Conservation (phyloP, 208 protist species). For the Endotrypanum monterogeii region DNA sequence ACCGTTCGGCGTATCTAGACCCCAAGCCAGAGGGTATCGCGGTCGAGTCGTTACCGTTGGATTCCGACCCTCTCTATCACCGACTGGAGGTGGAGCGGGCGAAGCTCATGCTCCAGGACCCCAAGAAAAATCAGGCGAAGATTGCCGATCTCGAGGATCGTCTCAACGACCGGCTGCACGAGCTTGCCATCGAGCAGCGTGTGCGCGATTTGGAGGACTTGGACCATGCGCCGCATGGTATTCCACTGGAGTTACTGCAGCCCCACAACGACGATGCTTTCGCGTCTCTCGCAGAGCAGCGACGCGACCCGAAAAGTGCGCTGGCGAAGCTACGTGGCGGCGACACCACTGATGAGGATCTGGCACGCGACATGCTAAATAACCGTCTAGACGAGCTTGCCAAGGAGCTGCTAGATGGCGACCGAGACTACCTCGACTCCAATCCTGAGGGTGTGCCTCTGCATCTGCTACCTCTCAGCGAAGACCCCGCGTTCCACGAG, state of each 20-base stretch:
- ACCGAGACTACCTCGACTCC: slow-evolving; percentile 58
- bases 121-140: slow-evolving; percentile 54
- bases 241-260: slow-evolving; percentile 61
- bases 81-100: slow-evolving; percentile 78
- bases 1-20: slow-evolving; percentile 61
- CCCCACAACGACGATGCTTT: slow-evolving; percentile 69
- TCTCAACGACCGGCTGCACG: slow-evolving; percentile 75
- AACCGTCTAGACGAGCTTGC: slow-evolving; percentile 65
- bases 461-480: slow-evolving; percentile 55
- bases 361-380: slow-evolving; percentile 44
- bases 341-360: slow-evolving; percentile 18
- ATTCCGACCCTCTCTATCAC: slow-evolving; percentile 62
- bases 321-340: slow-evolving; percentile 36
- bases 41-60: slow-evolving; percentile 52
- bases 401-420: slow-evolving; percentile 49
- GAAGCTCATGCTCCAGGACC: slow-evolving; percentile 67
- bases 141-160: slow-evolving; percentile 69
- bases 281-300: slow-evolving; percentile 43
- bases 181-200: slow-evolving; percentile 68
- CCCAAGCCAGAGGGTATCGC: slow-evolving; percentile 58
- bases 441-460: slow-evolving; percentile 75
- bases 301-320: slow-evolving; percentile 22
- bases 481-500: slow-evolving; percentile 65
- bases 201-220: slow-evolving; percentile 56
- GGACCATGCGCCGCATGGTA: slow-evolving; percentile 46